phyloP scores from a whole-genome alignment of 768 basidiomycete genomes.

The Naganishia randhawae region DNA sequence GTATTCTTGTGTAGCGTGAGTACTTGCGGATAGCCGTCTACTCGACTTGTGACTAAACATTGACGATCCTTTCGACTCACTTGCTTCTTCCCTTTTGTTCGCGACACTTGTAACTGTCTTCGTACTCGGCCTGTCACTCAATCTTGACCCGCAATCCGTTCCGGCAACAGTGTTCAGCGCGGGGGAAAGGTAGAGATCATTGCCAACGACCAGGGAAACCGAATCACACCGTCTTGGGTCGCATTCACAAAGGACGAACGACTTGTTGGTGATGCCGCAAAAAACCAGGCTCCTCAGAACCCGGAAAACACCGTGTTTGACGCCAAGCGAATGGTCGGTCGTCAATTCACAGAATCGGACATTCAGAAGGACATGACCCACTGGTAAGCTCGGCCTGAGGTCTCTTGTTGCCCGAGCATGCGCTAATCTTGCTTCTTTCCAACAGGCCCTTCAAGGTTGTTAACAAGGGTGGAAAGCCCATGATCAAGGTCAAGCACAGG shows the following conservation, averaged over 20 bases:
- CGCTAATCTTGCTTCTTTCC: neutral
- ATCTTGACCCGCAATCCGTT: slow-evolving; percentile 11
- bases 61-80: neutral
- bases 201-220: slow-evolving; percentile 83
- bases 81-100: slow-evolving; percentile 12
- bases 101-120: neutral
- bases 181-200: slow-evolving; percentile 84
- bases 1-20: slow-evolving; percentile 93
- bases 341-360: slow-evolving; percentile 67
- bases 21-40: slow-evolving; percentile 23
- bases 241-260: slow-evolving; percentile 75
- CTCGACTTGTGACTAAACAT: neutral
- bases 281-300: slow-evolving; percentile 90
- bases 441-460: slow-evolving; percentile 53
- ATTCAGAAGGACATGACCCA: slow-evolving; percentile 57
- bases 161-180: slow-evolving; percentile 64
- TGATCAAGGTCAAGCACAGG: slow-evolving; percentile 58
- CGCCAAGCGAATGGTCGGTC: slow-evolving; percentile 91
- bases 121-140: too few species aligned
- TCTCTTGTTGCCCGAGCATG: neutral
- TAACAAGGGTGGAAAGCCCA: slow-evolving; percentile 51
- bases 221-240: slow-evolving; percentile 86
- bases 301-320: slow-evolving; percentile 93
- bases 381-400: slow-evolving; percentile 33
- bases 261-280: slow-evolving; percentile 87